Evolutionary conservation across 352 stramenopile species (phyloP), one percentile per base, ranked within the genome.

Genomic region (Plasmopara muralis): DNA sequence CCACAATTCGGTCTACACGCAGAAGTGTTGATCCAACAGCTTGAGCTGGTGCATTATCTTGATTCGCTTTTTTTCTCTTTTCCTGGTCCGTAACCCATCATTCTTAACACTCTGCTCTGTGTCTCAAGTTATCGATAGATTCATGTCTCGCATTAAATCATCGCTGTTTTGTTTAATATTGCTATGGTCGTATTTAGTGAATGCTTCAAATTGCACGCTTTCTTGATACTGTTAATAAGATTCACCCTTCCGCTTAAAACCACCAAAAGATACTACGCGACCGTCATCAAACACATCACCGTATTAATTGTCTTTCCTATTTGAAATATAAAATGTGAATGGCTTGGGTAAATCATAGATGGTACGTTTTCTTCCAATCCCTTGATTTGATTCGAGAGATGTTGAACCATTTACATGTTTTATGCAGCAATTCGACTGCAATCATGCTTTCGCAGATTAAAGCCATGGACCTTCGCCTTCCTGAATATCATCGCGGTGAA

Each of bases 401-500:
- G 15, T 29, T 50, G 10, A 39, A 57, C 50, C 41, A 57, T 57
- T 49, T 3, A 3, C 20, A 25, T 25, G 3, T 25, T 25, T 7
- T 57, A 57, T 12, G 41, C 50, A 7, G 18, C 6, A 18, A 57
- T 49, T 39, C 18, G 33, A 25, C 50, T 57, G 8, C 50, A 57
- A 40, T 50, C 50, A 35, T 52, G 10, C 20, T 25, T 25, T 25
- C 1, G 31, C 50, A 25, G 50, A 41, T 18, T 57, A 33, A 25
- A 25, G 20, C 20, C 20, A 25, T 25, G 20, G 20, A 6, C 46
- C 47, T 25, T 57, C 41, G 12, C 31, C 50, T 38, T 40, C 25
- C 28, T 57, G 20, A 25, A 25, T 35, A 35, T 35, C 10, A 35
- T 35, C 31, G 10, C 31, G 10, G 10, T 35, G 31, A 12, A 12